These are phyloP conservation scores for Aspergillus ustus DNA, from an alignment of 2,329 filamentous ascomycete genomes.

Conservation along the genomic window DNA sequence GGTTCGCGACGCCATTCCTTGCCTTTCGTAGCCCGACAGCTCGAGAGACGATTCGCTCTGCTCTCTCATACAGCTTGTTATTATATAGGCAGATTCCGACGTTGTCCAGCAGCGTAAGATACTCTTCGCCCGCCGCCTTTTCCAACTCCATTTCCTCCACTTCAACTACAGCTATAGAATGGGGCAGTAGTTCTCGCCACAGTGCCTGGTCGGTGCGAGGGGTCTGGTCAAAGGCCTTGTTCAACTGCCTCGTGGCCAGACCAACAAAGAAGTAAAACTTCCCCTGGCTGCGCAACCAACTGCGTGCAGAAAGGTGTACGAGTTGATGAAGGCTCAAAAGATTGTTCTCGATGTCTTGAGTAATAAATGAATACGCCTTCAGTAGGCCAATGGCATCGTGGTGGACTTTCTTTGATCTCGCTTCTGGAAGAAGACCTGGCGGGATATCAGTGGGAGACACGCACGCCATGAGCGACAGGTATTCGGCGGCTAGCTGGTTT, in stretches of 20 bases:
- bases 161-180: too few species aligned
- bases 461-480: conserved; percentile 27
- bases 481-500: conserved; percentile 1
- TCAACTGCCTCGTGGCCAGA: conserved; percentile 7
- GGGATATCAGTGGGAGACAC: conserved; percentile 34
- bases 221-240: not conserved
- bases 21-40: too few species aligned
- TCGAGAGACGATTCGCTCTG: too few species aligned
- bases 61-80: too few species aligned
- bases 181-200: conserved; percentile 2
- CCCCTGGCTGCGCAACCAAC: conserved; percentile 18
- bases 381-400: conserved; percentile 30
- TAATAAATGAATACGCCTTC: conserved; percentile 24
- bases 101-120: too few species aligned
- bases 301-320: conserved; percentile 32
- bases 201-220: not conserved
- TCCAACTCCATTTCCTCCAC: too few species aligned
- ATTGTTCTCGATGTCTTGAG: not conserved
- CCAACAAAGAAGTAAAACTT: too few species aligned
- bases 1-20: too few species aligned
- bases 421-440: conserved; percentile 26
- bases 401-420: not conserved
- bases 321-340: conserved; percentile 35
- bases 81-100: too few species aligned
- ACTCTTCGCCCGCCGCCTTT: too few species aligned